Base-by-base conservation (phyloP, 352 stramenopile genomes). In the Plasmopara muralis region DNA sequence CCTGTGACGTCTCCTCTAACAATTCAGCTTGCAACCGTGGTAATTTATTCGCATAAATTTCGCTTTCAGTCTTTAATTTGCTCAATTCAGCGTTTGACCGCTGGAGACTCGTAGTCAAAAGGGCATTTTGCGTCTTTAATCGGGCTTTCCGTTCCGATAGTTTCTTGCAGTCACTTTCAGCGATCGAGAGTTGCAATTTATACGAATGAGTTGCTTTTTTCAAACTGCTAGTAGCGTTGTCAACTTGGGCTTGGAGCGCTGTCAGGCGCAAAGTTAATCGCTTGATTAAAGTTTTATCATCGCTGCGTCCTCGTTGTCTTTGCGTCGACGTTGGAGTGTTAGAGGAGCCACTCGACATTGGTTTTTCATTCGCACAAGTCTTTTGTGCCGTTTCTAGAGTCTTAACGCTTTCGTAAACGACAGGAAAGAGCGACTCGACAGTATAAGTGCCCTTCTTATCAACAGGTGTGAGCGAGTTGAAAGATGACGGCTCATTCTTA, bases 61-160 rank as follows among this genome's bases (percentile, higher is more conserved):
- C 70, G 30, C 78, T 83, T n/a, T 80, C 73, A 1, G 63, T 70
- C 41, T 70, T 66, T 13, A 72, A 62, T 15, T 71, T 72, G 8
- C 58, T 60, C 15, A 62, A 58, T 43, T 80, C 64, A 14, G 69
- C 56, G 15, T 68, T 78, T 0, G 62, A 64, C 5, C 69, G 69
- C 31, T 76, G 57, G 2, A 83, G 45, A 55, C 74, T 63, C 30
- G 60, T 37, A 9, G 55, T 76, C 1, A 63, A 31, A 8, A 51
- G 28, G 2, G 56, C 43, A 15, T 80, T 35, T 30, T 78, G 72
- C 1, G 48, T 55, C 49, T 72, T 77, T 12, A 80, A 62, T 0
- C 69, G 69, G 44, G 59, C 20, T 48, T 77, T 77, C 5, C 72
- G 57, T 43, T 80, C 64, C 9, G 56, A 54, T 4, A 80, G 30